phyloP scores from a whole-genome alignment of 768 basidiomycete genomes.

The Phylloporus rhodoxanthus region DNA sequence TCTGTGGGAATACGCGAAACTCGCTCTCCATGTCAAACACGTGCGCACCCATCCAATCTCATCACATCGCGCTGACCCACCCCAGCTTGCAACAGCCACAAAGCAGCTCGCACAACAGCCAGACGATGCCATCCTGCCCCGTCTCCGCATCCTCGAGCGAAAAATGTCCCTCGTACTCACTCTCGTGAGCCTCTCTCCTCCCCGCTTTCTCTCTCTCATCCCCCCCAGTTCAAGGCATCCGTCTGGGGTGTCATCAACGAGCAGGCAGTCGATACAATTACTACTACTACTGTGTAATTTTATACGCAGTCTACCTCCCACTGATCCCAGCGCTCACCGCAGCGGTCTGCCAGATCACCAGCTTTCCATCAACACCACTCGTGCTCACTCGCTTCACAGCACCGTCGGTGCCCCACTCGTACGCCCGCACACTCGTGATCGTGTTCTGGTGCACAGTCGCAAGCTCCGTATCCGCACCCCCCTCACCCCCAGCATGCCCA shows the following conservation, averaged over 20 bases:
- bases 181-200: slow-evolving; percentile 43
- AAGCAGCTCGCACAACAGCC: slow-evolving; percentile 67
- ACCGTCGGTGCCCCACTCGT: slow-evolving; percentile 48
- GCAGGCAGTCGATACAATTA: slow-evolving; percentile 34
- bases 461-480: slow-evolving; percentile 61
- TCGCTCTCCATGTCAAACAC: slow-evolving; percentile 72
- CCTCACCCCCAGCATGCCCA: slow-evolving; percentile 35
- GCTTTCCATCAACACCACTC: slow-evolving; percentile 86
- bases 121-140: slow-evolving; percentile 68
- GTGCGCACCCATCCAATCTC: slow-evolving; percentile 34
- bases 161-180: slow-evolving; percentile 96
- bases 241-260: slow-evolving; percentile 93
- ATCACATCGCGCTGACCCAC: not conserved
- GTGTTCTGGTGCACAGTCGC: slow-evolving; percentile 96
- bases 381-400: slow-evolving; percentile 77
- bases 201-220: slow-evolving; percentile 3
- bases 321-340: slow-evolving; percentile 44
- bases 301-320: slow-evolving; percentile 33
- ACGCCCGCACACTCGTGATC: slow-evolving; percentile 85
- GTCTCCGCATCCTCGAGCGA: slow-evolving; percentile 76
- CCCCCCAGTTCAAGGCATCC: slow-evolving; percentile 82
- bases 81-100: slow-evolving; percentile 62
- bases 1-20: slow-evolving; percentile 89
- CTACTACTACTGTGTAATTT: slow-evolving; percentile 14
- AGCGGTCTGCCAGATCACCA: slow-evolving; percentile 86